Conservation (phyloP, 2,329 filamentous ascomycete species). For the Saccharata proteae region DNA sequence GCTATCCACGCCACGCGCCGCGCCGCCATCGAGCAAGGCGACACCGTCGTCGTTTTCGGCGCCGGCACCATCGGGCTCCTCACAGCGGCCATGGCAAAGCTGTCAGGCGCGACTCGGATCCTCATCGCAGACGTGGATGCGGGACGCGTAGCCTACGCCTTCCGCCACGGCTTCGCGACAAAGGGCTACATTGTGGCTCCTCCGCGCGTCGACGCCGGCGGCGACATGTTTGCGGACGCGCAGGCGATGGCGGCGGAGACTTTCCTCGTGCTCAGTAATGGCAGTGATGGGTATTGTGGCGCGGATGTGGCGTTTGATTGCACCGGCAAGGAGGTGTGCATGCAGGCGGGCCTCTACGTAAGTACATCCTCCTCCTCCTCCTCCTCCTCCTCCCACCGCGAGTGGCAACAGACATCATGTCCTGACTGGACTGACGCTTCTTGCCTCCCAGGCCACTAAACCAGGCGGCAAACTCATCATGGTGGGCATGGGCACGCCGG, state of each 20-base stretch:
- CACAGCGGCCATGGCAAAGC: constrained; percentile 27
- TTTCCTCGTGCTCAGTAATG: constrained; percentile 23
- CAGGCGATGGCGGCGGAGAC: constrained; percentile 24
- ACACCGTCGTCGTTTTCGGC: constrained; percentile 73
- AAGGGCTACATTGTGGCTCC: constrained; percentile 19
- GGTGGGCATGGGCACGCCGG: constrained; percentile 45
- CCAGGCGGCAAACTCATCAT: constrained; percentile 42
- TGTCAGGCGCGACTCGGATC: constrained; percentile 28
- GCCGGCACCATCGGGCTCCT: constrained; percentile 51
- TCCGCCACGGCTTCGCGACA: constrained; percentile 26
- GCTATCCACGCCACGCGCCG: constrained; percentile 76
- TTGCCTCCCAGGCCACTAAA: constrained; percentile 28
- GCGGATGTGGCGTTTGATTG: constrained; percentile 30
- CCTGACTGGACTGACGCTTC: neutral
- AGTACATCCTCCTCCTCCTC: constrained; percentile 12
- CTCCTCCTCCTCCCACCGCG: neutral
- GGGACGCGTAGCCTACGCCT: constrained; percentile 27
- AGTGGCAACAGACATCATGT: no score
- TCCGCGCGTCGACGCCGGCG: neutral
- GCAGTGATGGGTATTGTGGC: constrained; percentile 26
- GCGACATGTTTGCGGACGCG: constrained; percentile 20
- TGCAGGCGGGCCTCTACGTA: constrained; percentile 31
- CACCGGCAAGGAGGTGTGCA: constrained; percentile 30
- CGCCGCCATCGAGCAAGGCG: constrained; percentile 58
- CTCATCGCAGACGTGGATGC: constrained; percentile 29